A percentile compares a stretch with the other conserved stretches of the same genome.
Evolutionary conservation across 345 rosid species (phyloP).

Genomic region (Arabidopsis arenosa): DNA sequence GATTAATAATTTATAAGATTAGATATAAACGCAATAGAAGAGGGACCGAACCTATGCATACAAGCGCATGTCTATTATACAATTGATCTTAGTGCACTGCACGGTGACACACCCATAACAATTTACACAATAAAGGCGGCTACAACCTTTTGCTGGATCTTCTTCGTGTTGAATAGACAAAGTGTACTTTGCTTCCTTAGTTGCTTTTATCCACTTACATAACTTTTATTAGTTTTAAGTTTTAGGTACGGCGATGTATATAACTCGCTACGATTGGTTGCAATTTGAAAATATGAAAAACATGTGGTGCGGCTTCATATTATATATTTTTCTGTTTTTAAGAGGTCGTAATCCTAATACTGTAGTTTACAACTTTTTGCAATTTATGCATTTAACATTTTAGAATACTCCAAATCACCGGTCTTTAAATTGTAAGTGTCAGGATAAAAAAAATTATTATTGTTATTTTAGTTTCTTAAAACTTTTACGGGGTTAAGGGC

Average conservation of each 20-base stretch:
- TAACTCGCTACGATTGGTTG: neutral
- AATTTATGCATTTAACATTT: neutral
- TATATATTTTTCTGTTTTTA: neutral
- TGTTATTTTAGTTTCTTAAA: too few species aligned
- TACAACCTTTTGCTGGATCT: constrained; percentile 21
- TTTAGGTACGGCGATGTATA: constrained; percentile 1
- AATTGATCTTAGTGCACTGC: constrained; percentile 18
- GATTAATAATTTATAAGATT: neutral
- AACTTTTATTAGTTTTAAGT: neutral
- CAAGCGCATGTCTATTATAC: constrained; percentile 23
- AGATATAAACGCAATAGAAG: neutral
- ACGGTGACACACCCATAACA: constrained; percentile 34
- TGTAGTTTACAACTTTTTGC: neutral
- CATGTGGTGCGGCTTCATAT: constrained; percentile 4
- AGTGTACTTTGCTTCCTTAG: neutral
- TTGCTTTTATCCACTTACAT: too few species aligned
- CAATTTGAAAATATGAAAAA: constrained; percentile 9
- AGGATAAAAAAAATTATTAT: too few species aligned
- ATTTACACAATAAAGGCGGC: constrained; percentile 40
- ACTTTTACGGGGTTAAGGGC: neutral
- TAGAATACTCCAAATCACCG: neutral
- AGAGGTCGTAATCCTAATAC: neutral
- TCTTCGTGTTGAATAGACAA: neutral
- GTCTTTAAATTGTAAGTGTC: neutral
- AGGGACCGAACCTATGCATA: neutral